These are phyloP conservation scores for Tricholoma flavovirens DNA, from an alignment of 768 basidiomycete species.

Conservation along the genomic window DNA sequence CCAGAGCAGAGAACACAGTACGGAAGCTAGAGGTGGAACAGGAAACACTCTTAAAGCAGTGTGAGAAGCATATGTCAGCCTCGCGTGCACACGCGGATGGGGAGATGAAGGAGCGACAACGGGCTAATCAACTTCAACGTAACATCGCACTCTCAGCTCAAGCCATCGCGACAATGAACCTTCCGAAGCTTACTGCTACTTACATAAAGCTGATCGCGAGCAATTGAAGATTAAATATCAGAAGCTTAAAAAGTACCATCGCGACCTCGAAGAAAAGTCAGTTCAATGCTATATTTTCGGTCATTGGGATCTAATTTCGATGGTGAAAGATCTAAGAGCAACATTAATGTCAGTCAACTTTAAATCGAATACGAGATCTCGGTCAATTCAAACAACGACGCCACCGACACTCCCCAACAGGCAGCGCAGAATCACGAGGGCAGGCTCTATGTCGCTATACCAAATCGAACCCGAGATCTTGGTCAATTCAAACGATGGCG, in stretches of 20 bases:
- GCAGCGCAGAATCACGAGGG: background rate
- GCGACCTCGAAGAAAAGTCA: slow-evolving; percentile 9
- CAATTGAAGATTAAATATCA: slow-evolving; percentile 14
- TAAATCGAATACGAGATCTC: background rate
- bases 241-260: slow-evolving; percentile 15
- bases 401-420: background rate
- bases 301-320: background rate
- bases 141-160: background rate
- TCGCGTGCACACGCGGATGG: slow-evolving; percentile 27
- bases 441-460: background rate
- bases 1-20: slow-evolving; percentile 33
- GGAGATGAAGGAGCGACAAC: slow-evolving; percentile 22
- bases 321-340: background rate
- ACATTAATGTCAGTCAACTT: background rate
- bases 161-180: slow-evolving; percentile 5
- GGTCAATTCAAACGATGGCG: background rate
- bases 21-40: slow-evolving; percentile 34
- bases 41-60: slow-evolving; percentile 36
- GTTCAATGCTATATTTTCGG: background rate
- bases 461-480: too few relatives aligned
- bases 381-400: background rate
- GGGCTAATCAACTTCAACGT: slow-evolving; percentile 11
- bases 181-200: slow-evolving; percentile 3
- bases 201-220: slow-evolving; percentile 10
- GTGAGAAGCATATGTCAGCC: slow-evolving; percentile 34